Evolutionary conservation across 163 green algal species (phyloP).

Genomic region (Dunaliella salina): DNA sequence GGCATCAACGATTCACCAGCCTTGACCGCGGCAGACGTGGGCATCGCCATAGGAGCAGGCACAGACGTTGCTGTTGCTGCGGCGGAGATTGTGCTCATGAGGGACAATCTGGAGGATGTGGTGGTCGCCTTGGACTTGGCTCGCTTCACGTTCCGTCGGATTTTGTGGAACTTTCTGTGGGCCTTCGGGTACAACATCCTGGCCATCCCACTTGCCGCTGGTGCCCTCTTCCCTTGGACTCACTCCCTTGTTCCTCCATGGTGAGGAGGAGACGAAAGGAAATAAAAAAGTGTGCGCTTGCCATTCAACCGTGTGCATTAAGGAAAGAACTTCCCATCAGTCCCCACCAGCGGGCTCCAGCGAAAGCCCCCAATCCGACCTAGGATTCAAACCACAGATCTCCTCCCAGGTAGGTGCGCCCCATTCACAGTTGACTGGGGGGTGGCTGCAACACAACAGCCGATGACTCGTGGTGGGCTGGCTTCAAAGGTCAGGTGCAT

Average conservation of each 20-base stretch:
- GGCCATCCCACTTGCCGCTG: constrained; percentile 78
- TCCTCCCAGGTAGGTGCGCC: too few relatives aligned
- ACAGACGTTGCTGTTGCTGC: constrained; percentile 76
- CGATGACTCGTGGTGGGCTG: too few relatives aligned
- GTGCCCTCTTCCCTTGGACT: constrained; percentile 32
- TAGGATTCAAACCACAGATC: too few relatives aligned
- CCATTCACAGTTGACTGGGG: too few relatives aligned
- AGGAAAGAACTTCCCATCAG: too few relatives aligned
- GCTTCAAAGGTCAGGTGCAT: too few relatives aligned
- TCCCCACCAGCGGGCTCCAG: too few relatives aligned
- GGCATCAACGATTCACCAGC: constrained; percentile 95
- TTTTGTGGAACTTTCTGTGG: constrained; percentile 81
- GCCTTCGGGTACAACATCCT: constrained; percentile 91
- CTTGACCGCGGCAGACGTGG: constrained; percentile 86
- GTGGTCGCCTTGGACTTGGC: constrained; percentile 81
- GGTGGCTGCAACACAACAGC: too few relatives aligned
- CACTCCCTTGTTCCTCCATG: constrained; percentile 78
- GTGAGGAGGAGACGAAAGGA: too few relatives aligned
- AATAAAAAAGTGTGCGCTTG: too few relatives aligned
- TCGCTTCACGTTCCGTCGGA: constrained; percentile 70
- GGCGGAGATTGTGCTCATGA: constrained; percentile 91
- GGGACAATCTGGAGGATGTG: constrained; percentile 73
- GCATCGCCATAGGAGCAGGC: constrained; percentile 84
- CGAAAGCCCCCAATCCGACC: too few relatives aligned
- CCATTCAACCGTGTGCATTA: too few relatives aligned